Percentiles rank a stretch among this genome's conserved stretches.
Conservation (phyloP, 352 stramenopile species). For the Phytophthora fragariae region DNA sequence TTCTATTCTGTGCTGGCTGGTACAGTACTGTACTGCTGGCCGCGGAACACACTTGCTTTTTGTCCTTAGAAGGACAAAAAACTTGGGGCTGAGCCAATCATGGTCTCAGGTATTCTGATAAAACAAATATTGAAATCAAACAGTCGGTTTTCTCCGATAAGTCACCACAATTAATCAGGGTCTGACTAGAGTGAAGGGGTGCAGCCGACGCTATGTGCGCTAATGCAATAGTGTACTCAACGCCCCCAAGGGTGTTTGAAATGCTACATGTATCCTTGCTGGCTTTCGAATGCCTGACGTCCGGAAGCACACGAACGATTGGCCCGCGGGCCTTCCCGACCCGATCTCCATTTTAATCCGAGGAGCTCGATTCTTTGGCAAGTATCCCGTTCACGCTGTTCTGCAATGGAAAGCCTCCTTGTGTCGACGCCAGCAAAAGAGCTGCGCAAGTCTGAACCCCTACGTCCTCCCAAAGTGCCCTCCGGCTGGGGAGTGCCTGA, state of each 20-base stretch:
- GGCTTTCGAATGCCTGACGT: constrained; percentile 4
- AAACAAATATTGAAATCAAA: too few species aligned
- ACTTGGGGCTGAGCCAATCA: too few species aligned
- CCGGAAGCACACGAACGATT: constrained; percentile 9
- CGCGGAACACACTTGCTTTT: neutral
- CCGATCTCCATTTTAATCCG: constrained; percentile 13
- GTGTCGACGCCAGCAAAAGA: constrained; percentile 3
- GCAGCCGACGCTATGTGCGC: too few species aligned
- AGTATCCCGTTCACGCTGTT: constrained; percentile 14
- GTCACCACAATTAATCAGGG: too few species aligned
- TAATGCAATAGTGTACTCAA: neutral
- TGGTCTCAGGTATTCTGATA: too few species aligned
- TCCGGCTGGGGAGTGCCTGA: constrained; percentile 21
- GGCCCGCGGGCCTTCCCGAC: constrained; percentile 8
- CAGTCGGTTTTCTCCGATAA: too few species aligned
- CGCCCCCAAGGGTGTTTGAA: neutral
- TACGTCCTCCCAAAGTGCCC: neutral
- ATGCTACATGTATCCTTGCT: neutral
- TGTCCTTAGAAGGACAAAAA: neutral
- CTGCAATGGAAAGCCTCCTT: constrained; percentile 29
- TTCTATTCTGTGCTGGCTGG: too few species aligned
- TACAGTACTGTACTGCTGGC: neutral
- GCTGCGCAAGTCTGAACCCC: constrained; percentile 6
- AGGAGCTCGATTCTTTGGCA: constrained; percentile 21
- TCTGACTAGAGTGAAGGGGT: too few species aligned